These are phyloP conservation scores for Mycena latifolia DNA, from an alignment of 768 basidiomycete species.

Conservation along the genomic window DNA sequence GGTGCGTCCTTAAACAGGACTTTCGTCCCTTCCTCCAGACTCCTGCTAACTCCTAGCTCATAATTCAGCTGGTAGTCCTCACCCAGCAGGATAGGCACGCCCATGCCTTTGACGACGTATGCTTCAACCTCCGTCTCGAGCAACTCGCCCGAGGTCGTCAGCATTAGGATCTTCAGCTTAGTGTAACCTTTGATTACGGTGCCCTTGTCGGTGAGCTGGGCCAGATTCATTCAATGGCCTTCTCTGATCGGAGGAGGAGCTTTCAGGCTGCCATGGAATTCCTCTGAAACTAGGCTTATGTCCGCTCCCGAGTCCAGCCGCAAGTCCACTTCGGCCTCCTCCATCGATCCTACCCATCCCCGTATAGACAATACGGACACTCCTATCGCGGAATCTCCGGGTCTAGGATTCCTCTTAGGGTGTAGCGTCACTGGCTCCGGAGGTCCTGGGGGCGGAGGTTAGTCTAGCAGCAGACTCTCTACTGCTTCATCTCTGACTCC, in stretches of 20 bases:
- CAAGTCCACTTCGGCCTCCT: not conserved
- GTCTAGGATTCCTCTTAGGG: too few species aligned
- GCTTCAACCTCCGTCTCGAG: not conserved
- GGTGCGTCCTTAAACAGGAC: not conserved
- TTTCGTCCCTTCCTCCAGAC: not conserved
- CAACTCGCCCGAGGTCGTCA: not conserved
- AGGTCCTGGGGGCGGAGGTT: too few species aligned
- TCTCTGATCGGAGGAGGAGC: not conserved
- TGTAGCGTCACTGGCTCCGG: too few species aligned
- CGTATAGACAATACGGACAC: too few species aligned
- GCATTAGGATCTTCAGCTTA: not conserved
- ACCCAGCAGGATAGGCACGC: not conserved
- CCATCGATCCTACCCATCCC: too few species aligned
- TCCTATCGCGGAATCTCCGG: too few species aligned
- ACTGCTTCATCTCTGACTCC: too few species aligned
- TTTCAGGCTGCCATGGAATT: not conserved
- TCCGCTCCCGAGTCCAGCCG: constrained; percentile 1
- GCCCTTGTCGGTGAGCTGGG: not conserved
- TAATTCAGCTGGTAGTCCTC: constrained; percentile 17
- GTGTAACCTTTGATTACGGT: constrained; percentile 6
- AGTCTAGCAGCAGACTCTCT: too few species aligned
- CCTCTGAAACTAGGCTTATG: constrained; percentile 1
- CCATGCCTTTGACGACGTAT: constrained; percentile 5
- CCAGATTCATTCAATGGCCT: not conserved
- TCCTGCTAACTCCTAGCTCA: not conserved